Percentiles rank a stretch among this genome's conserved stretches.
These are phyloP conservation scores for Cornus suecica DNA, from an alignment of 148 eudicot species.

Conservation along the genomic window DNA sequence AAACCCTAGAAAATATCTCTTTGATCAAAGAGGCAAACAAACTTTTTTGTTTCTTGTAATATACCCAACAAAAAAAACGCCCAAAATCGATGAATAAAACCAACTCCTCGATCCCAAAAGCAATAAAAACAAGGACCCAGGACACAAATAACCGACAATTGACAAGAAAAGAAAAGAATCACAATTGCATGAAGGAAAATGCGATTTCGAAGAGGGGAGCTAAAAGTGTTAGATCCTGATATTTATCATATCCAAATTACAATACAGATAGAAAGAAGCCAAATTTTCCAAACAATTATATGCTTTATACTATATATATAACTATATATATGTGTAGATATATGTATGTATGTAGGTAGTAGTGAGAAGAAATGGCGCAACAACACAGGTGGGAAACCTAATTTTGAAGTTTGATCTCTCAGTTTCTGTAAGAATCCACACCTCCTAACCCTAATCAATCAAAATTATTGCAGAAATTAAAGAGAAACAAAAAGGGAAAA, in stretches of 20 bases:
- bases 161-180: not conserved
- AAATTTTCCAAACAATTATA: not conserved
- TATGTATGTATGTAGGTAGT: not conserved
- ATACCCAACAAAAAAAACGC: not conserved
- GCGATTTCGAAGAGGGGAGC: not conserved
- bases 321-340: too few species aligned
- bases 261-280: not conserved
- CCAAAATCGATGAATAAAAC: not conserved
- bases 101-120: not conserved
- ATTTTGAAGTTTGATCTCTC: constrained; percentile 6
- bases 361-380: constrained; percentile 27
- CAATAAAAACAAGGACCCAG: not conserved
- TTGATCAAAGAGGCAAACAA: not conserved
- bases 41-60: not conserved
- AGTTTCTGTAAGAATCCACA: constrained; percentile 14
- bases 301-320: not conserved
- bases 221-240: not conserved
- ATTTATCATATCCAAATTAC: constrained; percentile 9
- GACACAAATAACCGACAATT: not conserved
- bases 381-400: constrained; percentile 25
- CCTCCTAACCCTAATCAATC: constrained; percentile 16
- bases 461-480: not conserved
- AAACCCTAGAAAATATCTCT: not conserved
- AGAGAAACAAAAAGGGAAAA: not conserved
- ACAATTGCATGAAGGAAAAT: not conserved